phyloP scores from a whole-genome alignment of 495 filamentous ascomycete species.

The Endocarpon pusillum region DNA sequence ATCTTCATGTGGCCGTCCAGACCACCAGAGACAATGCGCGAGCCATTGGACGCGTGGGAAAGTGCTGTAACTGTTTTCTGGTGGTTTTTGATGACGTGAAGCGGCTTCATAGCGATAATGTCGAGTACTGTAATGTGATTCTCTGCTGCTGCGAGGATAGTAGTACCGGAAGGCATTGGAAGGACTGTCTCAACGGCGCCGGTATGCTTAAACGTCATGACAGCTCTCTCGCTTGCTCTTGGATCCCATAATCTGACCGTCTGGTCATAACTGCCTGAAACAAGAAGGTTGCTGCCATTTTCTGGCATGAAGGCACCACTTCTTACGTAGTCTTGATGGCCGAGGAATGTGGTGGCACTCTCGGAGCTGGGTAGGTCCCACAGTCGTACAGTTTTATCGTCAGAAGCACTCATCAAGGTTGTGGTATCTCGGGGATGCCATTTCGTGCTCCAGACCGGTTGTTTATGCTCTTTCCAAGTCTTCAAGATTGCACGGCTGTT shows the following conservation, averaged over 20 bases:
- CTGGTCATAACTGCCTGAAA: slow-evolving; percentile 84
- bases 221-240: slow-evolving; percentile 44
- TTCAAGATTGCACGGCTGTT: slow-evolving; percentile 77
- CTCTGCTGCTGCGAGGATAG: slow-evolving; percentile 66
- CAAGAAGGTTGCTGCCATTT: slow-evolving; percentile 47
- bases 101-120: slow-evolving; percentile 73
- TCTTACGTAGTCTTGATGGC: slow-evolving; percentile 85
- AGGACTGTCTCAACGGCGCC: slow-evolving; percentile 74
- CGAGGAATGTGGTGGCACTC: slow-evolving; percentile 60
- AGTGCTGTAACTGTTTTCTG: slow-evolving; percentile 94
- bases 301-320: slow-evolving; percentile 73
- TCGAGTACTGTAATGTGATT: slow-evolving; percentile 89
- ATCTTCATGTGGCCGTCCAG: slow-evolving; percentile 95
- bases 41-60: slow-evolving; percentile 54
- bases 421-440: slow-evolving; percentile 81
- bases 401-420: slow-evolving; percentile 62
- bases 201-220: slow-evolving; percentile 84
- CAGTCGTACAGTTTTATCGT: slow-evolving; percentile 79
- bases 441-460: slow-evolving; percentile 80
- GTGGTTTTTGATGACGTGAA: slow-evolving; percentile 77
- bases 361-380: slow-evolving; percentile 82
- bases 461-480: slow-evolving; percentile 91
- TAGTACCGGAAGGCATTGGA: slow-evolving; percentile 70
- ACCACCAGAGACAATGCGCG: slow-evolving; percentile 66
- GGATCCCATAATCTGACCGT: slow-evolving; percentile 92